Evolutionary conservation across 2,329 filamentous ascomycete genomes (phyloP), one percentile per base, ranked within the genome.

Genomic region (Chalara sp.): DNA sequence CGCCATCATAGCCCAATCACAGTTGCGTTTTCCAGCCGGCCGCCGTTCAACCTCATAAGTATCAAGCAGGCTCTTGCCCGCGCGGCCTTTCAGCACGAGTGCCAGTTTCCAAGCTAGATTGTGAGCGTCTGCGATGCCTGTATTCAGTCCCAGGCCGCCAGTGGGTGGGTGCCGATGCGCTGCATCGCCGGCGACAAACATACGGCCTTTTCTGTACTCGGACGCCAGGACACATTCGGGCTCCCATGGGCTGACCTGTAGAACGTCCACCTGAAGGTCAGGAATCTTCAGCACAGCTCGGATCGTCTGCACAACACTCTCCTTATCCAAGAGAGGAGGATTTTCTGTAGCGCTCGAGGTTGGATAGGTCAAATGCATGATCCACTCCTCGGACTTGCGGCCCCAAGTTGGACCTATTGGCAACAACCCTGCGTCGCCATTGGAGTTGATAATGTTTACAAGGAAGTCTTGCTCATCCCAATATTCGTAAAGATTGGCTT

Each of bases 111-210:
- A 80, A 11, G 75, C 76, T 1, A 80, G 67, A 55, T 80, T 80
- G 61, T 70, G 76, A 1, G 76, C 74, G 56, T 80, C 77, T 58
- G 79, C 75, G 31, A 80, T 74, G 54, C 78, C 80, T 1, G 78
- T 81, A 58, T 82, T 81, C 32, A 72, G 75, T 1, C 79, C 78
- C 0, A 81, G 69, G 0, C 77, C 80, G 57, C 80, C 78, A n/a
- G 74, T 67, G 0, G 79, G 79, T 0, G 79, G 78, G 58, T 82
- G 79, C 1, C 78, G 70, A 59, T 83, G 79, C 1, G 76, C 76
- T 0, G 79, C 76, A 53, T 83, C 79, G 6, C 79, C 78, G 28
- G 13, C 43, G 29, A 45, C 6, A 30, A 35, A 55, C 6, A 55
- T 33, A 6, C 69, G 71, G 29, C 54, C 54, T 32, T 42, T 42